Percentiles rank a stretch among this genome's conserved stretches.
Evolutionary conservation across 805 yeast genomes (phyloP).

Genomic region (Starmerella bombi): DNA sequence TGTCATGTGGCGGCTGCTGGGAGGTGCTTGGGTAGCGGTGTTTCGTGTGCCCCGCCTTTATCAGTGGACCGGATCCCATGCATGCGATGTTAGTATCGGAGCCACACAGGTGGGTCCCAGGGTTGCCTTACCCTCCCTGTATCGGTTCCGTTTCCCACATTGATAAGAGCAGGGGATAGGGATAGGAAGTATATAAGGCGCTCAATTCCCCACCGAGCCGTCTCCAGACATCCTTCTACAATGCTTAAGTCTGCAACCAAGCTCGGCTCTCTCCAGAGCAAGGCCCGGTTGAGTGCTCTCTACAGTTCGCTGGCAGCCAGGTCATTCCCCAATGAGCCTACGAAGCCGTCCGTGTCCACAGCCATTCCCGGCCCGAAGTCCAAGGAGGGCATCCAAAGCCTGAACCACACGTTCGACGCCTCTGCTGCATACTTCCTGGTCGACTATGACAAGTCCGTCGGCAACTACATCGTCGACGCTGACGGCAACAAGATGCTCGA

Average conservation of each 20-base stretch:
- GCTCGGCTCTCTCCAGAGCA: neutral
- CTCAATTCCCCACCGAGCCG: too few species aligned
- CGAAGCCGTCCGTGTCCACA: slow-evolving; percentile 49
- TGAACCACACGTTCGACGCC: slow-evolving; percentile 53
- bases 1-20: too few species aligned
- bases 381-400: slow-evolving; percentile 36
- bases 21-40: too few species aligned
- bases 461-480: slow-evolving; percentile 68
- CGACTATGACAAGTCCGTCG: slow-evolving; percentile 60
- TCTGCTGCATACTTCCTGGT: slow-evolving; percentile 63
- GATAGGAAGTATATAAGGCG: too few species aligned
- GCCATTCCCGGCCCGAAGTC: slow-evolving; percentile 69
- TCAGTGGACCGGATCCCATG: too few species aligned
- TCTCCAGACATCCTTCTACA: too few species aligned
- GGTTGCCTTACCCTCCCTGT: too few species aligned
- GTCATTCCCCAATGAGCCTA: slow-evolving; percentile 67
- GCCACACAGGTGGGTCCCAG: too few species aligned
- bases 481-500: slow-evolving; percentile 69
- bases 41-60: too few species aligned
- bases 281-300: neutral
- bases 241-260: neutral
- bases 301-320: slow-evolving; percentile 21
- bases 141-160: too few species aligned
- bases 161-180: too few species aligned
- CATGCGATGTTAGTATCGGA: too few species aligned